These are phyloP conservation scores for Ceratocystis papillata DNA, from an alignment of 2,329 filamentous ascomycete genomes.

Conservation along the genomic window DNA sequence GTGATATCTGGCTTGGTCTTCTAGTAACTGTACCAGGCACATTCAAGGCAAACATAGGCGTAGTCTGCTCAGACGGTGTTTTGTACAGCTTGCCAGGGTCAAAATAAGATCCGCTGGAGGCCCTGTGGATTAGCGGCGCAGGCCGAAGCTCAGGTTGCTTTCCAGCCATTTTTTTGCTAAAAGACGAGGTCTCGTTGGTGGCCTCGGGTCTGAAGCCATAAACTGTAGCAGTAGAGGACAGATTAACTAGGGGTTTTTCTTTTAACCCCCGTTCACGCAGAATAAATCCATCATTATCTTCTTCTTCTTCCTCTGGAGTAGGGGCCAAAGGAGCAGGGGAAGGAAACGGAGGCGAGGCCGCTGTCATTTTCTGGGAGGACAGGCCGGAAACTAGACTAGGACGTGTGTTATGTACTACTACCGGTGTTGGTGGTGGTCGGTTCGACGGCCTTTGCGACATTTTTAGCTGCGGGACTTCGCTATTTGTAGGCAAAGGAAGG, in stretches of 20 bases:
- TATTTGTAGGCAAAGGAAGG: neutral
- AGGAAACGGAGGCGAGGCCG: neutral
- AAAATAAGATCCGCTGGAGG: conserved; percentile 5
- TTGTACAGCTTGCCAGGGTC: neutral
- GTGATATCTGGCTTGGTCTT: conserved; percentile 3
- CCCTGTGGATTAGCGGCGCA: conserved; percentile 10
- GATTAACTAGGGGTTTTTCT: neutral
- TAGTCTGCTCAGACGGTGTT: neutral
- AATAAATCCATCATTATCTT: neutral
- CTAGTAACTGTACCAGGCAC: neutral
- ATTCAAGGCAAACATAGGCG: neutral
- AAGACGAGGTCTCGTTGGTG: conserved; percentile 6
- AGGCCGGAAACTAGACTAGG: neutral
- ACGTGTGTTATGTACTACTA: conserved; percentile 17
- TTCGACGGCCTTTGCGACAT: neutral
- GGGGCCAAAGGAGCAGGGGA: conserved; percentile 15
- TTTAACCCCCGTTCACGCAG: neutral
- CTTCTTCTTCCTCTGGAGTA: conserved; percentile 18
- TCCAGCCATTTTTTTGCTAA: conserved; percentile 40
- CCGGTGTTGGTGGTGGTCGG: neutral
- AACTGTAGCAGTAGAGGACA: neutral
- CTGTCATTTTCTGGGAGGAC: neutral
- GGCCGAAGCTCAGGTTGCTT: conserved; percentile 35
- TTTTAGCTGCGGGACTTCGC: neutral
- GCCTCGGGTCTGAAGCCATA: neutral